These are phyloP conservation scores for Tolypocladium endophyticum DNA, from an alignment of 2,329 filamentous ascomycete species.

Conservation along the genomic window DNA sequence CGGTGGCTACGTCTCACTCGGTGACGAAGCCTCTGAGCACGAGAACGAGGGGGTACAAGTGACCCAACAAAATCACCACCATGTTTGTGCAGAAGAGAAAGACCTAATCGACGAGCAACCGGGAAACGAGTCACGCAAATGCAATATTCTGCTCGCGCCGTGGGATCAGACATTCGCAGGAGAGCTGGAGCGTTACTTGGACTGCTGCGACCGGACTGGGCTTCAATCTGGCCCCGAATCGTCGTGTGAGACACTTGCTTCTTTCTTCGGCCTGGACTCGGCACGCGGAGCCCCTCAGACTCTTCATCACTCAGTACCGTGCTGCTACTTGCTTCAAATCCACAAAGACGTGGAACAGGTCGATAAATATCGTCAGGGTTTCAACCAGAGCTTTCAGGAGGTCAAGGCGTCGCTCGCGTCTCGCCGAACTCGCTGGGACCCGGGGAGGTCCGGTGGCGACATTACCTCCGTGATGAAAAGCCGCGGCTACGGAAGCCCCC, in stretches of 20 bases:
- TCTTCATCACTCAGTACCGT: background rate
- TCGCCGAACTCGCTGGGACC: constrained; percentile 1
- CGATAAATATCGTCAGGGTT: background rate
- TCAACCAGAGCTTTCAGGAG: background rate
- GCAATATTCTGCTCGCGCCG: background rate
- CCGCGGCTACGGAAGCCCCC: constrained; percentile 11
- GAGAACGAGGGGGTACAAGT: too few species aligned
- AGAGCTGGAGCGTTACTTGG: constrained; percentile 1
- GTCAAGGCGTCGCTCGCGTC: background rate
- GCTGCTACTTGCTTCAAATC: background rate
- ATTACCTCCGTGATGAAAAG: constrained; percentile 8
- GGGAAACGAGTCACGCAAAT: background rate
- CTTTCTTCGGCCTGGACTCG: background rate
- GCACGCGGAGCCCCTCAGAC: background rate
- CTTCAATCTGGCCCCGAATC: background rate
- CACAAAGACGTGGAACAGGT: background rate
- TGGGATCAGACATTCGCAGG: background rate
- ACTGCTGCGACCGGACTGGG: background rate
- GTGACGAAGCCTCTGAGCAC: background rate
- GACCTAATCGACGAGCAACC: background rate
- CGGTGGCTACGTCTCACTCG: too few species aligned
- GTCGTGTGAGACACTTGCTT: background rate
- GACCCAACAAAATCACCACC: too few species aligned
- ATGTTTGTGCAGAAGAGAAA: background rate
- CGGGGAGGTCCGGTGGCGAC: background rate